Conservation (phyloP, 2,329 filamentous ascomycete genomes). For the Arthroderma uncinatum region DNA sequence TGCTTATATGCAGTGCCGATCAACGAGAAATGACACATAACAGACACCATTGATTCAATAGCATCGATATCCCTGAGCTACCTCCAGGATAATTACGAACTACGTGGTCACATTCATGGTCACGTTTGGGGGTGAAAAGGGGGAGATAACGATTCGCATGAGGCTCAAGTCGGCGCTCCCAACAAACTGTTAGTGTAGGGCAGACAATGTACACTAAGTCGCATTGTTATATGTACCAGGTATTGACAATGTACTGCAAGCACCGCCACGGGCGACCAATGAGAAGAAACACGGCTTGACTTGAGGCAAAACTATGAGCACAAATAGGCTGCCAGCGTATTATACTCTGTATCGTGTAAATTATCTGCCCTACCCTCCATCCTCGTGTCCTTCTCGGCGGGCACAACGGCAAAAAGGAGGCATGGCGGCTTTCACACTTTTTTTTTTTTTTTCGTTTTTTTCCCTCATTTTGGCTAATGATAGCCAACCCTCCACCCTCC, state of each 20-base stretch:
- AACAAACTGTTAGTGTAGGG: background rate
- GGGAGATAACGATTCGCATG: background rate
- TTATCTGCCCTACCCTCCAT: background rate
- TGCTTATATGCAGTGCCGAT: background rate
- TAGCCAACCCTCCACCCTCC: background rate
- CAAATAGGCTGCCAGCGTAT: too few species aligned
- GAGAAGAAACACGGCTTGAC: background rate
- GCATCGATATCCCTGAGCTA: background rate
- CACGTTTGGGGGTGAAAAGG: background rate
- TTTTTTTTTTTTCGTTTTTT: too few species aligned
- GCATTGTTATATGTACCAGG: background rate
- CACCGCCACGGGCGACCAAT: background rate
- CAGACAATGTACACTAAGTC: too few species aligned
- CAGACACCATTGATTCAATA: background rate
- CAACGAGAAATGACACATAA: background rate
- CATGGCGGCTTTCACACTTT: too few species aligned
- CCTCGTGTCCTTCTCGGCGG: background rate
- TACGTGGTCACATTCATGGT: background rate
- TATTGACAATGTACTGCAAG: background rate
- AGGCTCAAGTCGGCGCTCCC: background rate
- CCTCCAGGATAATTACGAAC: background rate
- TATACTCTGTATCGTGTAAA: background rate
- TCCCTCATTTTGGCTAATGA: background rate
- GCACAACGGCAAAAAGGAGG: background rate
- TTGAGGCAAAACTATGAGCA: too few species aligned